Base-by-base conservation (phyloP, 2,329 filamentous ascomycete species). In the Ceratocystis ficicola region DNA sequence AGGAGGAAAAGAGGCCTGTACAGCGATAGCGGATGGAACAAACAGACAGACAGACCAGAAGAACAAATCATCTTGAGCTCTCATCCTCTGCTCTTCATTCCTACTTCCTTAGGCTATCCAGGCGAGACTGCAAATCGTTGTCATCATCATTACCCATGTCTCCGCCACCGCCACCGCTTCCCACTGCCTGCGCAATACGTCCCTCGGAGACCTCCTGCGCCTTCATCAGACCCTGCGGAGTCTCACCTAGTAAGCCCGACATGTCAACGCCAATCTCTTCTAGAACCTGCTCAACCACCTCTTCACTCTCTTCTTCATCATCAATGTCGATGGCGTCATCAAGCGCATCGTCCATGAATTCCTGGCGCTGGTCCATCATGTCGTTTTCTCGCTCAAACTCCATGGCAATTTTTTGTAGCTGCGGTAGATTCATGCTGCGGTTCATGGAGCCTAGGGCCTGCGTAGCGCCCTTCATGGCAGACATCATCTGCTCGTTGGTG, bases 401-500 rank as follows among this genome's bases (percentile, higher is more conserved):
- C 92, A 96, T 96, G 22, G 94, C 93, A 73, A 99, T 99, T 67
- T 93, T 86, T 75, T 97, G 93, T 44, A 99, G 80, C 20, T 91
- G 91, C 0, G 94, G 94, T 2, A 99, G 84, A 74, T 99, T 97
- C 92, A 97, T 97, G 69, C 90, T 90, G 70, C 89, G 84, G 76
- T 99, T 99, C 94, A 99, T 99, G 78, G 89, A 95, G 65, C 92
- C 91, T 6, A 99, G 80, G 2, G 96, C 86, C 76, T 87, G 86
- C 1, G 94, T 97, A 3, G 94, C 94, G 44, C 94, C 94, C 77
- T 96, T 99, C 94, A 99, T 97, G 7, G 92, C 94, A 76, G 96
- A 90, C 92, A 96, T 96, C 94, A 99, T 99, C 77, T 97, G 93
- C 76, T 99, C 94, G 76, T 99, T 99, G 70, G 92, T 96, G 70